These are phyloP conservation scores for Chrysosporium keratinophilum DNA, from an alignment of 2,329 filamentous ascomycete genomes.

Conservation along the genomic window DNA sequence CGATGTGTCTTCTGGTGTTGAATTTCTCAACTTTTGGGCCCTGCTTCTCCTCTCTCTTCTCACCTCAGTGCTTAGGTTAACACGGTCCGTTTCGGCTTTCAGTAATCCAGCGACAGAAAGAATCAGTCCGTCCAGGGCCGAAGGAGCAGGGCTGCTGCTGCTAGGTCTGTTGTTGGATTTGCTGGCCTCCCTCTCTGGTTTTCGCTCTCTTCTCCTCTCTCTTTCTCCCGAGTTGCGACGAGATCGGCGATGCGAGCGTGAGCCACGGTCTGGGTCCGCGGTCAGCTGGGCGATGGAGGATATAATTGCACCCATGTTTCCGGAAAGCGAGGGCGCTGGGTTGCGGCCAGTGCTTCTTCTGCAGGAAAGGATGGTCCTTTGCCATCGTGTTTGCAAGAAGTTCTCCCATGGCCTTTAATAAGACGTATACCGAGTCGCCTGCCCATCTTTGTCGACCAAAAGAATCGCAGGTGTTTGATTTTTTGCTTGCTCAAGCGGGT, in stretches of 20 bases:
- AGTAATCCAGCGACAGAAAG: background rate
- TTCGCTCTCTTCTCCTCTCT: background rate
- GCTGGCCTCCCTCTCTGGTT: too few relatives aligned
- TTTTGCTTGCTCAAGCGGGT: background rate
- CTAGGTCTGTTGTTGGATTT: too few relatives aligned
- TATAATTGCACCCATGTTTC: background rate
- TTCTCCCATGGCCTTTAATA: background rate
- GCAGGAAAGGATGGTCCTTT: too few relatives aligned
- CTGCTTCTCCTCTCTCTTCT: constrained; percentile 2
- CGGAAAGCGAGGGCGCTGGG: background rate
- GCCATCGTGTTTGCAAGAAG: background rate
- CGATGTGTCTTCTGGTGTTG: too few relatives aligned
- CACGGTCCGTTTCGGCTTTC: constrained; percentile 9
- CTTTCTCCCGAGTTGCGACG: background rate
- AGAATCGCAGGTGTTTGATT: background rate
- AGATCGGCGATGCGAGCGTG: background rate
- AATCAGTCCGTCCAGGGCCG: background rate
- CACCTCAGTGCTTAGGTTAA: constrained; percentile 5
- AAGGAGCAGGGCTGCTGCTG: background rate
- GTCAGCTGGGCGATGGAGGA: background rate
- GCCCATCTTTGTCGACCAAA: background rate
- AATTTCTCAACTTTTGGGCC: too few relatives aligned
- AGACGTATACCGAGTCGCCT: background rate
- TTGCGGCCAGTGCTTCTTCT: background rate
- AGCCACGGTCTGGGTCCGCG: background rate